A percentile compares a stretch with the other conserved stretches of the same genome.
phyloP scores from a whole-genome alignment of 257 asterid genomes.

The Leptodermis oblonga region DNA sequence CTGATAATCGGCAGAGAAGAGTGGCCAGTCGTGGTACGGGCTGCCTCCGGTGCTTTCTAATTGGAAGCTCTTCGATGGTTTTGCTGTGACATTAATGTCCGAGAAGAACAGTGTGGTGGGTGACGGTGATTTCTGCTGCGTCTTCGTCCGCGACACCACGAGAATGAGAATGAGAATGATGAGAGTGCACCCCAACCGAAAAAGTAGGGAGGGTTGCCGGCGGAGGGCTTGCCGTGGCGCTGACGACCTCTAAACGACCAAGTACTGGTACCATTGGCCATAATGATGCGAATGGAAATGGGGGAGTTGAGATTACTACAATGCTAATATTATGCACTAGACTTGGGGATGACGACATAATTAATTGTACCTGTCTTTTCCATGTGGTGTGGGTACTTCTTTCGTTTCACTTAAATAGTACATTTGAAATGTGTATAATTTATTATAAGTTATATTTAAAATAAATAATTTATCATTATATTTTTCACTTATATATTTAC shows the following conservation, averaged over 20 bases:
- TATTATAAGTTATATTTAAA: too few species aligned
- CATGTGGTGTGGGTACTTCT: too few species aligned
- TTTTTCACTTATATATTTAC: too few species aligned
- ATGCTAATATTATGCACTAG: not conserved
- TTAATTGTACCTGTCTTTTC: too few species aligned
- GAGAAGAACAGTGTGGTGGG: too few species aligned
- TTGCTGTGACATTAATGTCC: too few species aligned
- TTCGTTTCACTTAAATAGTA: too few species aligned
- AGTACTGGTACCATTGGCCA: not conserved
- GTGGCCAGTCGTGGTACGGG: slow-evolving; percentile 69
- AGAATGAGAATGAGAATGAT: not conserved
- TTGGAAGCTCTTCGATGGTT: not conserved
- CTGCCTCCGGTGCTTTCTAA: not conserved
- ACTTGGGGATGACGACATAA: too few species aligned
- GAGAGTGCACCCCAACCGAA: not conserved
- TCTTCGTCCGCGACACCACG: not conserved
- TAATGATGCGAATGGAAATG: too few species aligned
- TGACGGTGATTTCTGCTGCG: too few species aligned
- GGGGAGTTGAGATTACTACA: not conserved
- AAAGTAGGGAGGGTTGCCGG: not conserved
- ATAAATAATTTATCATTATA: too few species aligned
- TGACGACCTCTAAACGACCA: not conserved
- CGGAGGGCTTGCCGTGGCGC: slow-evolving; percentile 7
- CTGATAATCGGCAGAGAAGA: slow-evolving; percentile 48
- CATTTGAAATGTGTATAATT: too few species aligned